Evolutionary conservation across 148 eudicot genomes (phyloP).

Genomic region (Dysphania ambrosioides): DNA sequence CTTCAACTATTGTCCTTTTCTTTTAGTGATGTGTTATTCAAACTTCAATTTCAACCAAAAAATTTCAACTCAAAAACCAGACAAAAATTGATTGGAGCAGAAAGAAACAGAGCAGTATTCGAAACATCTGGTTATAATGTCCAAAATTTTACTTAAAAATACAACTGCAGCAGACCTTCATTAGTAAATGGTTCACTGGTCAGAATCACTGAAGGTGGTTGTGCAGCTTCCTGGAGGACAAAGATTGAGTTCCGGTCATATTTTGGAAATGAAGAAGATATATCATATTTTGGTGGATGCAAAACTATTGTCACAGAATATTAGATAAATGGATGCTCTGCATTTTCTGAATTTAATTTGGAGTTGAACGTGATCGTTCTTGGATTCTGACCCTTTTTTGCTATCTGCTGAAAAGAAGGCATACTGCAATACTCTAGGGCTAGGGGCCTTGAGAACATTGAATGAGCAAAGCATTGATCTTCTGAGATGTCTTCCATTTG

Average conservation of each 20-base stretch:
- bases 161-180: neutral
- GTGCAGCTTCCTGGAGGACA: slow-evolving; percentile 4
- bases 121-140: neutral
- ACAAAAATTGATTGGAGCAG: neutral
- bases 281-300: slow-evolving; percentile 9
- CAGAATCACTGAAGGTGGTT: slow-evolving; percentile 11
- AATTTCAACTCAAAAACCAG: neutral
- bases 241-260: slow-evolving; percentile 5
- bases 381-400: slow-evolving; percentile 10
- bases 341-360: slow-evolving; percentile 1
- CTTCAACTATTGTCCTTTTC: too few species aligned
- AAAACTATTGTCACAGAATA: neutral
- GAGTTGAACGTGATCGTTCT: slow-evolving; percentile 1
- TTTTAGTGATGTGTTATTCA: neutral
- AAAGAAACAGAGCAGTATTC: neutral
- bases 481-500: neutral
- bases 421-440: neutral
- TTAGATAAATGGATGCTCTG: neutral
- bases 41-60: neutral
- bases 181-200: slow-evolving; percentile 10
- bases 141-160: neutral
- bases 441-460: neutral
- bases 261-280: neutral
- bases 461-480: slow-evolving; percentile 6
- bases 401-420: slow-evolving; percentile 3